Percentiles rank a stretch among this genome's conserved stretches.
Evolutionary conservation across 192 early-diverging fungal genomes (phyloP).

Genomic region (Backusella circina): DNA sequence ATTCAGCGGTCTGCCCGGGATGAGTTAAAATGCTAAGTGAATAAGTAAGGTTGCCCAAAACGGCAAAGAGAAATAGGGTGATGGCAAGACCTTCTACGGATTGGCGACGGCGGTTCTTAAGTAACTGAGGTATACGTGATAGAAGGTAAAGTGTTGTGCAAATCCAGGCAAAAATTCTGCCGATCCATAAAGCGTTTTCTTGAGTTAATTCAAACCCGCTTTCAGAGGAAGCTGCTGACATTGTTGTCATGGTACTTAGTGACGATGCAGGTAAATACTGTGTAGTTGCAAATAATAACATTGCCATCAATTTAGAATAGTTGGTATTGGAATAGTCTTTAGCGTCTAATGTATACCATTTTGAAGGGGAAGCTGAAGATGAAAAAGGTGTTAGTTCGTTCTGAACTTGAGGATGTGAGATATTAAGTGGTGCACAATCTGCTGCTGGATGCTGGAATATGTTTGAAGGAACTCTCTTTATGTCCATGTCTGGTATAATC

Average conservation of each 20-base stretch:
- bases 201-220: background rate
- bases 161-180: constrained; percentile 64
- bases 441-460: constrained; percentile 27
- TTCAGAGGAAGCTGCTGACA: background rate
- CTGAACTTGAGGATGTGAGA: background rate
- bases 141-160: constrained; percentile 64
- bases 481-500: background rate
- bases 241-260: background rate
- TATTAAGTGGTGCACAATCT: constrained; percentile 14
- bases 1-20: constrained; percentile 19
- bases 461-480: background rate
- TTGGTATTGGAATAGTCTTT: background rate
- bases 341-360: constrained; percentile 27
- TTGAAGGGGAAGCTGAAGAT: constrained; percentile 27
- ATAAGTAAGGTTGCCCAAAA: constrained; percentile 67
- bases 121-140: constrained; percentile 75
- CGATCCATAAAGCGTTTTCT: constrained; percentile 27
- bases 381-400: constrained; percentile 30
- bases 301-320: background rate
- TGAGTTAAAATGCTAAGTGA: constrained; percentile 47
- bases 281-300: constrained; percentile 2
- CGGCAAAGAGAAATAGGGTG: constrained; percentile 70
- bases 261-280: background rate
- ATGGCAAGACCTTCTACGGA: constrained; percentile 77
- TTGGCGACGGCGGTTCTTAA: constrained; percentile 58